Evolutionary conservation across 139 green algal species (phyloP).

Genomic region (Coelastrella sp.): DNA sequence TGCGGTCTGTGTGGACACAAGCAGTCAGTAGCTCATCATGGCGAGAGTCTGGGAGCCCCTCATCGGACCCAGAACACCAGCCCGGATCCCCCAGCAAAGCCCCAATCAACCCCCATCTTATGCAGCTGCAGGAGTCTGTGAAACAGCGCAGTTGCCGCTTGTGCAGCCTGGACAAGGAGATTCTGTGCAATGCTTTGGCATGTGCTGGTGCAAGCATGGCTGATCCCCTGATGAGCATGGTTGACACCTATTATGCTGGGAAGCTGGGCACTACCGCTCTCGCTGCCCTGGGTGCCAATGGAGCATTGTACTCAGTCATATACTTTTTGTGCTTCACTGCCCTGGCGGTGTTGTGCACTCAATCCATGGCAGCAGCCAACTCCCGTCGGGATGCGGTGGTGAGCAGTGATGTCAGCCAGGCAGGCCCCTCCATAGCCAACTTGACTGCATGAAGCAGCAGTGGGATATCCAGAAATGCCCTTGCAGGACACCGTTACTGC

Average conservation of each 20-base stretch:
- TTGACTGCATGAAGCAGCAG: not conserved
- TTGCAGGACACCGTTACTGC: not conserved
- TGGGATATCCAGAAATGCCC: not conserved
- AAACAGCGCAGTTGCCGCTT: not conserved
- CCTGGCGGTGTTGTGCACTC: conserved; percentile 52
- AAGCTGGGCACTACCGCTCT: conserved; percentile 47
- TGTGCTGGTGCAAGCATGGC: conserved; percentile 50
- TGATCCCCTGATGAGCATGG: conserved; percentile 61
- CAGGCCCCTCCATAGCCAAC: not conserved
- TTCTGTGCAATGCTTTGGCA: conserved; percentile 36
- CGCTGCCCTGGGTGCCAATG: conserved; percentile 55
- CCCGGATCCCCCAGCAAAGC: not conserved
- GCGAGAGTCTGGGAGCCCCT: not conserved
- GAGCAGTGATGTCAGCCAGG: not conserved
- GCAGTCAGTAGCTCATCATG: not conserved
- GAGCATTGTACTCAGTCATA: conserved; percentile 54
- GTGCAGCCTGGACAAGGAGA: conserved; percentile 2
- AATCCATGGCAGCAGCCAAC: conserved; percentile 54
- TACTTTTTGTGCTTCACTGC: conserved; percentile 59
- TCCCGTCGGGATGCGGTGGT: conserved; percentile 17
- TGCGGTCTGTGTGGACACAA: conserved; percentile 31
- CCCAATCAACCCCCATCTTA: not conserved
- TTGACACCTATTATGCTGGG: conserved; percentile 56
- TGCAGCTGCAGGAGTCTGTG: not conserved
- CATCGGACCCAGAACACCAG: not conserved